phyloP scores from a whole-genome alignment of 2,329 filamentous ascomycete species.

The Aspergillus sp. region DNA sequence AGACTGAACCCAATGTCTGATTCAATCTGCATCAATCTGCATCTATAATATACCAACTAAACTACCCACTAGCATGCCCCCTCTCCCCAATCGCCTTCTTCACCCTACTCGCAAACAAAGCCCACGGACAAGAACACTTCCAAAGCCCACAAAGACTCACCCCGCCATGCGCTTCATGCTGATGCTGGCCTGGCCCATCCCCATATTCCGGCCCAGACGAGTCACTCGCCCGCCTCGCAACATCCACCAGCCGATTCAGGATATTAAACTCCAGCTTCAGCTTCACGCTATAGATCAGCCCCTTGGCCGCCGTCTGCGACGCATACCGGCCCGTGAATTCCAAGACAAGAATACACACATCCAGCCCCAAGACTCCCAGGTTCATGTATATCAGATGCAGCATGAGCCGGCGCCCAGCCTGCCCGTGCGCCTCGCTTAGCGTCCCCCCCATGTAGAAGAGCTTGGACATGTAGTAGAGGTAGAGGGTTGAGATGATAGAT shows the following conservation, averaged over 20 bases:
- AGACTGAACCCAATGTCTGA: too few relatives aligned
- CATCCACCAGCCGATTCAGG: conserved; percentile 17
- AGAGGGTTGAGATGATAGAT: neutral
- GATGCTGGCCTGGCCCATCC: conserved; percentile 14
- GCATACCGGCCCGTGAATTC: neutral
- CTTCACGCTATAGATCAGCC: conserved; percentile 48
- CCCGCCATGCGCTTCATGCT: too few relatives aligned
- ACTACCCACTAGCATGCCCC: too few relatives aligned
- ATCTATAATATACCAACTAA: too few relatives aligned
- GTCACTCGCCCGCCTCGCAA: conserved; percentile 26
- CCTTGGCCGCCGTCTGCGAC: conserved; percentile 34
- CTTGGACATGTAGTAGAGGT: neutral
- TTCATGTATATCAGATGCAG: neutral
- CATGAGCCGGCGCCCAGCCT: neutral
- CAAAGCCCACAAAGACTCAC: too few relatives aligned
- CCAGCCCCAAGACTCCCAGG: neutral
- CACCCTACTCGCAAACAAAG: too few relatives aligned
- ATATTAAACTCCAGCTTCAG: conserved; percentile 50
- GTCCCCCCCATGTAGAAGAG: neutral
- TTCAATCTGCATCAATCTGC: too few relatives aligned
- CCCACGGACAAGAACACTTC: too few relatives aligned
- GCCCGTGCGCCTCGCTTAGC: neutral
- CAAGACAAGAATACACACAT: neutral
- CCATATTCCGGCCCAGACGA: neutral
- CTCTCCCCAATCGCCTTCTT: too few relatives aligned